These are phyloP conservation scores for Termitomyces sp. DNA, from an alignment of 768 basidiomycete genomes.

Conservation along the genomic window DNA sequence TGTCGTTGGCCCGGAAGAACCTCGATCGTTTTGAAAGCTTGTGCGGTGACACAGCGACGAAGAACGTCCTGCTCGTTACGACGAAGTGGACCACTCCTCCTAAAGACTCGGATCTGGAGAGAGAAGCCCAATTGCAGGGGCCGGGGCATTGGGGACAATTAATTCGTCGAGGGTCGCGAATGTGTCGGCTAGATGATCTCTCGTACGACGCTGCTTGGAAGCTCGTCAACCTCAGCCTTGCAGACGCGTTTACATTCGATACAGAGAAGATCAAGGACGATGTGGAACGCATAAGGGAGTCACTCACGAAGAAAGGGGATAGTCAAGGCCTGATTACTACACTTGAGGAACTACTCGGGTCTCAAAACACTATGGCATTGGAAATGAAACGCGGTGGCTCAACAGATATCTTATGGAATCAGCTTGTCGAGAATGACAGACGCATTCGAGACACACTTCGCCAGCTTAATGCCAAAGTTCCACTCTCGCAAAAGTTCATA, in stretches of 20 bases:
- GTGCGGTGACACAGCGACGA: conserved; percentile 7
- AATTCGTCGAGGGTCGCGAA: conserved; percentile 10
- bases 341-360: not conserved
- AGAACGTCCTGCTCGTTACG: conserved; percentile 13
- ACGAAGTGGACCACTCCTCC: conserved; percentile 12
- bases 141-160: conserved; percentile 10
- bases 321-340: conserved; percentile 2
- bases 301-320: conserved; percentile 5
- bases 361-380: conserved; percentile 7
- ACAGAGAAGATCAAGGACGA: conserved; percentile 9
- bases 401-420: conserved; percentile 9
- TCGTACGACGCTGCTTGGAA: conserved; percentile 11
- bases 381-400: conserved; percentile 8
- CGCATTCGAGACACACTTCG: conserved; percentile 10
- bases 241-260: conserved; percentile 9
- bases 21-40: conserved; percentile 9
- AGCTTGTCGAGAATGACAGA: conserved; percentile 11
- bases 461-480: conserved; percentile 8
- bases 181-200: conserved; percentile 10
- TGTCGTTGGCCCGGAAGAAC: conserved; percentile 5
- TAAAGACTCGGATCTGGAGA: conserved; percentile 1
- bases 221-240: conserved; percentile 12
- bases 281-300: conserved; percentile 4
- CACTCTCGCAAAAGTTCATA: conserved; percentile 9
- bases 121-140: conserved; percentile 1